Conservation (phyloP, 2,329 filamentous ascomycete genomes). For the Talaromyces sp. region DNA sequence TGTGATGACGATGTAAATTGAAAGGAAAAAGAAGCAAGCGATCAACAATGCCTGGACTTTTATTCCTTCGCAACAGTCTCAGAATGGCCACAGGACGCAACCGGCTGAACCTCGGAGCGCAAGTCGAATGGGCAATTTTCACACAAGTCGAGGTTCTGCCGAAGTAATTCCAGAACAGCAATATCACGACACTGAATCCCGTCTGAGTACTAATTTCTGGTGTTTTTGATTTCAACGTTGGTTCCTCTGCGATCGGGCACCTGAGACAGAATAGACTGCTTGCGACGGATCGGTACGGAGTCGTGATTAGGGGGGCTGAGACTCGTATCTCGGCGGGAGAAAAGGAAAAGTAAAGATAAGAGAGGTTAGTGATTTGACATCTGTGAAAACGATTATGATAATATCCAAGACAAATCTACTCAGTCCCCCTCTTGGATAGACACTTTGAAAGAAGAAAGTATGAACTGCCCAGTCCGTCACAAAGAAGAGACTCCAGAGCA, state of each 20-base stretch:
- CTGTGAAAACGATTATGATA: neutral
- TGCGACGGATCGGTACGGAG: slow-evolving; percentile 1
- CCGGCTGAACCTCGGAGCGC: slow-evolving; percentile 2
- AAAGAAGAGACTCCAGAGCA: neutral
- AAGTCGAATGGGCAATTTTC: neutral
- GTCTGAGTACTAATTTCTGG: neutral
- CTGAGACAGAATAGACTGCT: neutral
- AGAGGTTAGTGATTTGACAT: neutral
- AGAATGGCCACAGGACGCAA: slow-evolving; percentile 4
- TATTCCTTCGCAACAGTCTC: neutral
- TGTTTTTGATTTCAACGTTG: neutral
- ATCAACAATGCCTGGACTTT: neutral
- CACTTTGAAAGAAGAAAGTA: neutral
- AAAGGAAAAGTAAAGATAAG: neutral
- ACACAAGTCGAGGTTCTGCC: neutral
- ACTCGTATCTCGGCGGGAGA: neutral
- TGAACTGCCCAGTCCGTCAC: neutral
- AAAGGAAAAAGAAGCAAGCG: neutral
- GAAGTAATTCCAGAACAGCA: neutral
- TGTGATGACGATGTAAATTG: neutral
- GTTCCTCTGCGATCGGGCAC: neutral
- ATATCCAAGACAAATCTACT: neutral
- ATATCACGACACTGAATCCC: neutral
- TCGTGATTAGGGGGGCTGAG: neutral
- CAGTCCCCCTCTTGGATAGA: neutral